phyloP scores from a whole-genome alignment of 2,329 filamentous ascomycete genomes.

The Colletotrichum endophyticum region DNA sequence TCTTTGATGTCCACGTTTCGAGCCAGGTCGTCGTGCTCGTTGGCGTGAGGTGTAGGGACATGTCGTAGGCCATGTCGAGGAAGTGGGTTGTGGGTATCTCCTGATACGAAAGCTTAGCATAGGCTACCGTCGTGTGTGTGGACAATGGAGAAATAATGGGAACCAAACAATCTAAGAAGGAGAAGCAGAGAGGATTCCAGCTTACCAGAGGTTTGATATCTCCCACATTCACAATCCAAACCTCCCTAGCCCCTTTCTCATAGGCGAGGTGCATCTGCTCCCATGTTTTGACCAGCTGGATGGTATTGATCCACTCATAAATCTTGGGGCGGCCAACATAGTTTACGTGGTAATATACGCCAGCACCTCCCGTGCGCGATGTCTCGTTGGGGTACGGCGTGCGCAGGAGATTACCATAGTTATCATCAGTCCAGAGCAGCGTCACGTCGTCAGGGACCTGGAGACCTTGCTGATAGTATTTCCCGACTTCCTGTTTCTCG shows the following conservation, averaged over 20 bases:
- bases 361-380: slow-evolving; percentile 57
- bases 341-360: slow-evolving; percentile 61
- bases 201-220: slow-evolving; percentile 59
- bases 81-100: slow-evolving; percentile 57
- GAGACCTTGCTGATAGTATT: slow-evolving; percentile 63
- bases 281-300: slow-evolving; percentile 68
- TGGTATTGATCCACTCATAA: slow-evolving; percentile 71
- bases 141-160: accelerated
- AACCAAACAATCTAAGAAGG: accelerated
- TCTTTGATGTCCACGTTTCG: slow-evolving; percentile 44
- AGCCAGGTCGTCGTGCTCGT: slow-evolving; percentile 51
- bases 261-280: slow-evolving; percentile 70
- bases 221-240: slow-evolving; percentile 70
- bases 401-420: slow-evolving; percentile 64
- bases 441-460: slow-evolving; percentile 66
- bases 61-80: slow-evolving; percentile 60
- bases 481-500: slow-evolving; percentile 45
- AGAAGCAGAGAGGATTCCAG: accelerated
- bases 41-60: slow-evolving; percentile 32
- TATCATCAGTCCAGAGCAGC: slow-evolving; percentile 68
- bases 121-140: not conserved
- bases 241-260: slow-evolving; percentile 54
- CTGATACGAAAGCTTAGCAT: not conserved
- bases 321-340: slow-evolving; percentile 64
- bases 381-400: slow-evolving; percentile 61